Conservation (phyloP, 495 filamentous ascomycete species). For the Penicillium diatomitis region DNA sequence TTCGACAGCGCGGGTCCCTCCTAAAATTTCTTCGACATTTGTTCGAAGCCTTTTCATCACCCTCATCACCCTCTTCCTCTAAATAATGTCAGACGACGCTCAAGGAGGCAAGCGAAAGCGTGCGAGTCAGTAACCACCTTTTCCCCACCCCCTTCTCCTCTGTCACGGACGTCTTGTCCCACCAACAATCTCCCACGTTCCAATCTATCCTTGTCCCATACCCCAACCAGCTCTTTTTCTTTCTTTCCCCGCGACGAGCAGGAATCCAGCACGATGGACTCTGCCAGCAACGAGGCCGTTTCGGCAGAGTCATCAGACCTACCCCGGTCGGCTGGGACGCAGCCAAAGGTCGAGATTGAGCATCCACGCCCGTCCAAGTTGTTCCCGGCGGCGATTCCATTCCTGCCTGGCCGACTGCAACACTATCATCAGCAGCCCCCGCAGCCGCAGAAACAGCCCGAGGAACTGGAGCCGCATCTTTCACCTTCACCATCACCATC, state of each 20-base stretch:
- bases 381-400: neutral
- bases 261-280: neutral
- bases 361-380: neutral
- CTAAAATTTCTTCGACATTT: conserved; percentile 18
- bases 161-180: neutral
- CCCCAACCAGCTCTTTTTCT: neutral
- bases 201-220: neutral
- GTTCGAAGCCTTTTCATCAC: neutral
- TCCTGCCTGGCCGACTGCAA: neutral
- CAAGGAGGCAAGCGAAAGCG: conserved; percentile 42
- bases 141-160: neutral
- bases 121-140: conserved; percentile 30
- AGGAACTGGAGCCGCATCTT: too few species aligned
- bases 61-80: neutral
- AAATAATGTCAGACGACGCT: conserved; percentile 28
- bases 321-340: neutral
- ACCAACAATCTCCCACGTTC: neutral
- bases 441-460: neutral
- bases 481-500: neutral
- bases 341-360: neutral
- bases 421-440: neutral
- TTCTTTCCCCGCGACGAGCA: neutral
- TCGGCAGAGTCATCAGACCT: neutral
- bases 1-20: conserved; percentile 2
- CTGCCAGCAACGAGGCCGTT: neutral